Percentiles rank a stretch among this genome's conserved stretches.
Conservation (phyloP, 805 yeast genomes). For the Candida ortonii region DNA sequence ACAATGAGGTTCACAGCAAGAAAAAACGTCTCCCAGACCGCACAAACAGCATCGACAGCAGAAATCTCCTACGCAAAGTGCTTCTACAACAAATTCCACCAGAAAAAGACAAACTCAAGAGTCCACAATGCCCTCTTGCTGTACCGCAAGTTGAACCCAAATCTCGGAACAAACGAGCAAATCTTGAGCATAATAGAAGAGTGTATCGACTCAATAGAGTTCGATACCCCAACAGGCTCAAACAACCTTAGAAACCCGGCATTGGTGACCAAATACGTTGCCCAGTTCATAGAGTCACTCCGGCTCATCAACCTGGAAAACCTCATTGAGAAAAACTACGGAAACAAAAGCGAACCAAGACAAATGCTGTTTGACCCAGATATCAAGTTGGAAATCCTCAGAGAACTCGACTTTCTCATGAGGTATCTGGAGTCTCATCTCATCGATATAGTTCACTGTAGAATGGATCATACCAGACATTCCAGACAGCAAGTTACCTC, state of each 20-base stretch:
- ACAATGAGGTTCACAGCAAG: conserved; percentile 8
- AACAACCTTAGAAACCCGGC: conserved; percentile 3
- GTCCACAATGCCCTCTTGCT: conserved; percentile 13
- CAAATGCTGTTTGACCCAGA: conserved; percentile 19
- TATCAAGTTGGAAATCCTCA: conserved; percentile 13
- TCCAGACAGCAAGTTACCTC: conserved; percentile 4
- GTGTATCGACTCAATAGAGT: conserved; percentile 14
- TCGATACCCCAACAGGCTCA: conserved; percentile 7
- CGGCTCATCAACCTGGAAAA: conserved; percentile 20
- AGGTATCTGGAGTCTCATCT: conserved; percentile 12
- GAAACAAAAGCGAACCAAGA: conserved; percentile 19
- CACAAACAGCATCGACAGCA: neutral
- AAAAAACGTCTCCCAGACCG: neutral
- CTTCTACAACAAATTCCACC: conserved; percentile 15
- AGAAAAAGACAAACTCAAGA: conserved; percentile 17
- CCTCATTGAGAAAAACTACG: conserved; percentile 17
- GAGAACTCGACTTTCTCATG: conserved; percentile 12
- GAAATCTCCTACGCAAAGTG: conserved; percentile 15
- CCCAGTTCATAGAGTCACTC: conserved; percentile 16
- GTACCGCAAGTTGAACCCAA: conserved; percentile 12
- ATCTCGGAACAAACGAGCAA: too few species aligned
- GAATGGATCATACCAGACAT: conserved; percentile 2
- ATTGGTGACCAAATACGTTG: conserved; percentile 7
- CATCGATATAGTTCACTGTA: conserved; percentile 4
- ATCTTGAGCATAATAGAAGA: conserved; percentile 12